These are phyloP conservation scores for Penicillium crustosum DNA, from an alignment of 2,329 filamentous ascomycete species.

Conservation along the genomic window DNA sequence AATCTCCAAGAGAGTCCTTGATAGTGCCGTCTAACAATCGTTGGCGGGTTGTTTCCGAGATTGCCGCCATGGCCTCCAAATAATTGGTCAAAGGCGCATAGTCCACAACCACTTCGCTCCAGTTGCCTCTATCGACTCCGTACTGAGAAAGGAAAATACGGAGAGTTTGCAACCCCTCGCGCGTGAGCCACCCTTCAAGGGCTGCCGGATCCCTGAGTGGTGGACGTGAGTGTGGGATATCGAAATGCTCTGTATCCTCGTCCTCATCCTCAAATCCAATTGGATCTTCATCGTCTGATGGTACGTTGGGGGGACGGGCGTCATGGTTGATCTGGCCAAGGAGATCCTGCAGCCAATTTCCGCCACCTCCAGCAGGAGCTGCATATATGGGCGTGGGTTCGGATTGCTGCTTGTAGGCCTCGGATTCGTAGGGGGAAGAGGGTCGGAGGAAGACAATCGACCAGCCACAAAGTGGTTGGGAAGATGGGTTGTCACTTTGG, in stretches of 20 bases:
- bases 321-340: slow-evolving; percentile 34
- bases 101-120: slow-evolving; percentile 37
- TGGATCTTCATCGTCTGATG: slow-evolving; percentile 20
- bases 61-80: slow-evolving; percentile 34
- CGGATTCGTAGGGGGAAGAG: slow-evolving; percentile 64
- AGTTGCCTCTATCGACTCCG: slow-evolving; percentile 45
- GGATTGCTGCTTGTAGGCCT: slow-evolving; percentile 37
- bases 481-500: slow-evolving; percentile 67
- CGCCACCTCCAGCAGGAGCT: slow-evolving; percentile 33
- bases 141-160: slow-evolving; percentile 39
- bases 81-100: slow-evolving; percentile 39
- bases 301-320: slow-evolving; percentile 1
- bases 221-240: slow-evolving; percentile 20
- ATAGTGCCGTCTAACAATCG: slow-evolving; percentile 33
- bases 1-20: slow-evolving; percentile 34
- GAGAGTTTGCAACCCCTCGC: slow-evolving; percentile 36
- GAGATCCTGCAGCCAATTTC: slow-evolving; percentile 40
- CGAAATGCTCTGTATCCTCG: slow-evolving; percentile 12
- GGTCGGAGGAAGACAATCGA: slow-evolving; percentile 75
- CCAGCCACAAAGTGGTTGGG: slow-evolving; percentile 64
- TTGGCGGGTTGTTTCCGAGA: slow-evolving; percentile 28
- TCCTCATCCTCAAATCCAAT: slow-evolving; percentile 12
- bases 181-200: slow-evolving; percentile 37
- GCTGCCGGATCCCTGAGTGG: slow-evolving; percentile 29
- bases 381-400: slow-evolving; percentile 36